Evolutionary conservation across 2,329 filamentous ascomycete genomes (phyloP).

Genomic region (Fusarium irregulare): DNA sequence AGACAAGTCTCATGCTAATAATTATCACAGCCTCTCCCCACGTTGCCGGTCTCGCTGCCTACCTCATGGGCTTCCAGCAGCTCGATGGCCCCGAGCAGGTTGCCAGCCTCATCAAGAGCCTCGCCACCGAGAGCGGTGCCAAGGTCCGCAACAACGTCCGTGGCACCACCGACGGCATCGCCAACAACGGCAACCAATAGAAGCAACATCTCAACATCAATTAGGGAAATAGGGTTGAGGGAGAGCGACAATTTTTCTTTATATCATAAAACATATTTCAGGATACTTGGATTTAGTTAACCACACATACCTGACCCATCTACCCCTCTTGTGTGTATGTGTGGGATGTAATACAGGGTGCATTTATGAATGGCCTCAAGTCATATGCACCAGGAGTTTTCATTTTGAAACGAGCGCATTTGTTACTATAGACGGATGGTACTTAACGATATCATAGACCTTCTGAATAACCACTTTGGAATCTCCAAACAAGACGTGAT

Average conservation of each 20-base stretch:
- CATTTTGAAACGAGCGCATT: constrained; percentile 13
- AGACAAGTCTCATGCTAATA: constrained; percentile 26
- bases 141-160: constrained; percentile 55
- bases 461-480: constrained; percentile 4
- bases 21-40: constrained; percentile 66
- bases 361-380: constrained; percentile 24
- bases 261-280: constrained; percentile 32
- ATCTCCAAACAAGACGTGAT: background rate
- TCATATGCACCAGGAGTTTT: constrained; percentile 27
- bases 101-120: constrained; percentile 62
- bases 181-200: constrained; percentile 64
- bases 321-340: constrained; percentile 34
- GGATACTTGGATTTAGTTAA: constrained; percentile 40
- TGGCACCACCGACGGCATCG: constrained; percentile 64
- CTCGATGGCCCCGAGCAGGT: constrained; percentile 55
- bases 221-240: constrained; percentile 15
- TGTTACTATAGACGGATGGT: constrained; percentile 30
- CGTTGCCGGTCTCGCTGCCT: constrained; percentile 74
- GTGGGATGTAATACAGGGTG: constrained; percentile 42
- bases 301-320: constrained; percentile 35
- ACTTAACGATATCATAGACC: constrained; percentile 27
- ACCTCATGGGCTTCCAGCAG: constrained; percentile 69
- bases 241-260: constrained; percentile 34
- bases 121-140: constrained; percentile 62
- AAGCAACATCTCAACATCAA: constrained; percentile 14